A percentile compares a stretch with the other conserved stretches of the same genome.
These are phyloP conservation scores for Capronia epimyces DNA, from an alignment of 2,329 filamentous ascomycete genomes.

Conservation along the genomic window DNA sequence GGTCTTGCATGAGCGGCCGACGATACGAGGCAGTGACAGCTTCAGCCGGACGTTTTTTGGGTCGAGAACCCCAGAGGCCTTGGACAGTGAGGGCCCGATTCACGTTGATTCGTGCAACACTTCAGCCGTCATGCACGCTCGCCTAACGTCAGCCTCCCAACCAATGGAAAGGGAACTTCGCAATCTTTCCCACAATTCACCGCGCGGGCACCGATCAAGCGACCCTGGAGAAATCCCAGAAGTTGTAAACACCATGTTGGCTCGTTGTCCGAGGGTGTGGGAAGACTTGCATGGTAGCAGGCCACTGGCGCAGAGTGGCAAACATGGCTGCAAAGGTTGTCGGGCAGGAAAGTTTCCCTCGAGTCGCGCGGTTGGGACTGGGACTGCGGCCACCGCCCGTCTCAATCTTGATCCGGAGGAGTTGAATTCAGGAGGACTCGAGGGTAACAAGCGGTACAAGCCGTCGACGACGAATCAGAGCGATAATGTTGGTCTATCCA, in stretches of 20 bases:
- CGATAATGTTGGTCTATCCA: neutral
- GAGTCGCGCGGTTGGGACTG: no score
- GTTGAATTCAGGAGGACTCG: neutral
- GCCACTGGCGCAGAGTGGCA: no score
- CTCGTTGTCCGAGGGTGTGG: no score
- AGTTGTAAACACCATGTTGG: no score
- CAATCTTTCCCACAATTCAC: neutral
- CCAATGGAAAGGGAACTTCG: neutral
- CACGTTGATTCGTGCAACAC: neutral
- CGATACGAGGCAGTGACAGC: neutral
- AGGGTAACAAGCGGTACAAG: neutral
- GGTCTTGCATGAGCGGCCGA: neutral
- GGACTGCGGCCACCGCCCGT: no score
- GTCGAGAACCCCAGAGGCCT: neutral
- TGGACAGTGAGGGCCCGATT: neutral
- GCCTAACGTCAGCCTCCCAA: neutral
- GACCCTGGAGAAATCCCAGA: no score
- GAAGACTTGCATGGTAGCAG: no score
- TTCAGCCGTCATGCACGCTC: neutral
- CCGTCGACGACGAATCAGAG: neutral
- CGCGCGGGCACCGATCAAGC: neutral
- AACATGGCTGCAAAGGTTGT: no score
- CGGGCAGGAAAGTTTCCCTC: no score
- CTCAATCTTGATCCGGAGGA: neutral
- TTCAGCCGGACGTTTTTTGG: neutral